Evolutionary conservation across 495 filamentous ascomycete genomes (phyloP).

Genomic region (Chaetomium cochliodes): DNA sequence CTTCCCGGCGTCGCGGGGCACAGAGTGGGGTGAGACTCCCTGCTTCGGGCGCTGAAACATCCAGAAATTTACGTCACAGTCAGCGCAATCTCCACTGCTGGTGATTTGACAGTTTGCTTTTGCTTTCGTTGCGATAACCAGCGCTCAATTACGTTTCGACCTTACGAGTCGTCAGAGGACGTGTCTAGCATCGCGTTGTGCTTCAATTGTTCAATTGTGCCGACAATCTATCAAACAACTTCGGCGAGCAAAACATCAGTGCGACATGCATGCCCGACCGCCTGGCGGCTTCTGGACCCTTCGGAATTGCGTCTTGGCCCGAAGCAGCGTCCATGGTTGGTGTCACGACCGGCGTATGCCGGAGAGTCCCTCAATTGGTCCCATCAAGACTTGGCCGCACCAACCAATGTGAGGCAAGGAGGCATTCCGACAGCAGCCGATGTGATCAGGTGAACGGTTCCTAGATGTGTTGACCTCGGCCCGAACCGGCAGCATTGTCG

Average conservation of each 20-base stretch:
- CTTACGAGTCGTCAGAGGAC: neutral
- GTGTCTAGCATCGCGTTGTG: neutral
- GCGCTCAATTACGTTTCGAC: conserved; percentile 1
- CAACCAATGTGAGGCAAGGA: neutral
- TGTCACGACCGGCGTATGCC: conserved; percentile 11
- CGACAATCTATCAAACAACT: neutral
- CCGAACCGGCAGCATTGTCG: conserved; percentile 6
- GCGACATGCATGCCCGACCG: too few species aligned
- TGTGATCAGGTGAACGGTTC: neutral
- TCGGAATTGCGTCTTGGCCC: conserved; percentile 5
- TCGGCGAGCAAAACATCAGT: neutral
- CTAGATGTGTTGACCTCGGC: conserved; percentile 16
- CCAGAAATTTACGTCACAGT: conserved; percentile 7
- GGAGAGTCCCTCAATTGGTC: conserved; percentile 10
- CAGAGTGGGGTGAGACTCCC: neutral
- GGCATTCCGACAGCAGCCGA: conserved; percentile 1
- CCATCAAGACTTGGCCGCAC: neutral
- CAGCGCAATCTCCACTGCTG: neutral
- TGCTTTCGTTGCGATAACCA: neutral
- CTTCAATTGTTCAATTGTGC: neutral
- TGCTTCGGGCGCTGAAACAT: neutral
- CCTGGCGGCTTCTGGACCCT: neutral
- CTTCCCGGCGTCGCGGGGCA: conserved; percentile 11
- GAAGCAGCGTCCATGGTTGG: neutral
- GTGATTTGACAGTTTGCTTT: neutral